phyloP scores from a whole-genome alignment of 2,329 filamentous ascomycete genomes.

The Sporothrix euskadiensis region DNA sequence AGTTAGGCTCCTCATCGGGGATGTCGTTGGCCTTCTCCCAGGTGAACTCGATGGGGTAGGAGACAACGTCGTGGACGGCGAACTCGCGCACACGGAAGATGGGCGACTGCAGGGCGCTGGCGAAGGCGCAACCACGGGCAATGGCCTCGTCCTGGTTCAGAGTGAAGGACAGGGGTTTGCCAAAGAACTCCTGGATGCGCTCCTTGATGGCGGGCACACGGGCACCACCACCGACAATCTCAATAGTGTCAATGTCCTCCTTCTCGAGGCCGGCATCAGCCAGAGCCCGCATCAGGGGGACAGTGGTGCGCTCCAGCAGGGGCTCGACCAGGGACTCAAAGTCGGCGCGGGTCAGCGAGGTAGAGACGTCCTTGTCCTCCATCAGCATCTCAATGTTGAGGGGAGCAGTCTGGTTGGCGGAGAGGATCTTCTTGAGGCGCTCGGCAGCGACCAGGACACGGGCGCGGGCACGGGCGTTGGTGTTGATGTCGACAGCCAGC shows the following conservation, averaged over 20 bases:
- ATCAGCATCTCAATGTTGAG: slow-evolving; percentile 98
- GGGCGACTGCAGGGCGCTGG: slow-evolving; percentile 94
- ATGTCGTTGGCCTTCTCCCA: slow-evolving; percentile 99
- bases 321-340: slow-evolving; percentile 89
- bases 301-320: slow-evolving; percentile 69
- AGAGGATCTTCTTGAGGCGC: slow-evolving; percentile 98
- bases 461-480: slow-evolving; percentile 84
- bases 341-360: slow-evolving; percentile 90
- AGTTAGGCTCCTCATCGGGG: slow-evolving; percentile 94
- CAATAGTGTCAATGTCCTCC: slow-evolving; percentile 90
- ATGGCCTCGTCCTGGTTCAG: slow-evolving; percentile 98
- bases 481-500: slow-evolving; percentile 94
- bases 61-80: slow-evolving; percentile 93
- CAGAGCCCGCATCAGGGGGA: slow-evolving; percentile 85
- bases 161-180: slow-evolving; percentile 90
- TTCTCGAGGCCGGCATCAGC: slow-evolving; percentile 87
- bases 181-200: slow-evolving; percentile 84
- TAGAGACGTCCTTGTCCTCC: slow-evolving; percentile 91
- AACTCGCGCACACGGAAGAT: slow-evolving; percentile 99
- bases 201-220: slow-evolving; percentile 94
- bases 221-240: slow-evolving; percentile 91
- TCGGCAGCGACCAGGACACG: slow-evolving; percentile 87
- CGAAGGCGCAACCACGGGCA: slow-evolving; percentile 93
- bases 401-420: slow-evolving; percentile 88
- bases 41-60: slow-evolving; percentile 96